Evolutionary conservation across 2,329 filamentous ascomycete species (phyloP).

Genomic region (Clonostachys byssicola): DNA sequence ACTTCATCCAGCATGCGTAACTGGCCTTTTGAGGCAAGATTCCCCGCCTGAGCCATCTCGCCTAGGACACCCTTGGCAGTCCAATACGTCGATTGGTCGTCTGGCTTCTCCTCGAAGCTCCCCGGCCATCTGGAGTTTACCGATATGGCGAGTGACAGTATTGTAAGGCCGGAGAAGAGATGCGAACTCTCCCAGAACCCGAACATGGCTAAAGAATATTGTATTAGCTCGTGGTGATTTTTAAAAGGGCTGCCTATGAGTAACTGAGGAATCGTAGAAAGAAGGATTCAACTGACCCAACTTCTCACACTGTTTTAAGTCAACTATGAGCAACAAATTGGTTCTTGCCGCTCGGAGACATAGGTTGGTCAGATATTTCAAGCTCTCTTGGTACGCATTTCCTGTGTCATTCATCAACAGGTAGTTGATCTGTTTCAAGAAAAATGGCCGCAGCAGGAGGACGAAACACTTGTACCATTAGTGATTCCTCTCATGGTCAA

Average conservation of each 20-base stretch:
- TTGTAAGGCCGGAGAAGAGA: neutral
- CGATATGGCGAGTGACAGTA: neutral
- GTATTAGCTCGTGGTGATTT: too few species aligned
- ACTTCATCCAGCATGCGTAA: neutral
- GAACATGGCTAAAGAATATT: neutral
- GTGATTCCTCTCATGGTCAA: too few species aligned
- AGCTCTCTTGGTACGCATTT: neutral
- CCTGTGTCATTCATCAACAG: neutral
- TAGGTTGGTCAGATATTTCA: neutral
- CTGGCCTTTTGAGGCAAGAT: neutral
- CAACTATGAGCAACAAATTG: neutral
- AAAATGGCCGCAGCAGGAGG: neutral
- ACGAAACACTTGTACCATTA: neutral
- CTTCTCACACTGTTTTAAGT: too few species aligned
- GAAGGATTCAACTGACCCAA: too few species aligned
- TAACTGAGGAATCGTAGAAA: too few species aligned
- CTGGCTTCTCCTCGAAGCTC: neutral
- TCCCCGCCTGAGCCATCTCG: neutral
- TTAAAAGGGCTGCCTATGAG: too few species aligned
- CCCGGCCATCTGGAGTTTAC: neutral
- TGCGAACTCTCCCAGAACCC: neutral
- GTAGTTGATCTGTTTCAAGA: neutral
- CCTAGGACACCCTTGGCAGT: neutral
- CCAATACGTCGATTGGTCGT: neutral
- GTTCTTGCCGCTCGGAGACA: neutral